Percentiles rank a stretch among this genome's conserved stretches.
These are phyloP conservation scores for Yarrowia galli DNA, from an alignment of 1,139 yeast genomes.

Conservation along the genomic window DNA sequence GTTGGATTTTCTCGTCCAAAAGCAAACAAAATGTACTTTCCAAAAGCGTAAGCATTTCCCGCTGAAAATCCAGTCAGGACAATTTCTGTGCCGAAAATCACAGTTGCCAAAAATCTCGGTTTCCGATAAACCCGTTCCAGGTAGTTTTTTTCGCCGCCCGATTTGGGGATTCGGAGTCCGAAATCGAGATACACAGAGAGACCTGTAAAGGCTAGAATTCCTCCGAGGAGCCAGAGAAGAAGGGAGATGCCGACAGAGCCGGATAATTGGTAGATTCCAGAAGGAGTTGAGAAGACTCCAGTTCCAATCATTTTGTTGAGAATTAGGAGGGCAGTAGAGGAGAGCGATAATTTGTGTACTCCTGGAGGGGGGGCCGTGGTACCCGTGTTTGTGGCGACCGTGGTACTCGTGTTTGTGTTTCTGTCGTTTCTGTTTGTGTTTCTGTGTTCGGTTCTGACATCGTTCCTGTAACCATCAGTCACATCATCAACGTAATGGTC, in stretches of 20 bases:
- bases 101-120: conserved; percentile 71
- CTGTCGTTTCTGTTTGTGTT: too few species aligned
- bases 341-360: conserved; percentile 18
- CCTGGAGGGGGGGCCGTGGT: too few species aligned
- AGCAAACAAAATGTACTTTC: conserved; percentile 64
- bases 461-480: background rate
- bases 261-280: conserved; percentile 66
- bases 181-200: conserved; percentile 77
- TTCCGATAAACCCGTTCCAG: conserved; percentile 69
- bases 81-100: conserved; percentile 69
- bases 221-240: conserved; percentile 75
- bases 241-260: conserved; percentile 79
- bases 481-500: conserved; percentile 25
- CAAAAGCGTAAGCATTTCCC: conserved; percentile 65
- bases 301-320: conserved; percentile 82
- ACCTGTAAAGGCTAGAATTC: conserved; percentile 73
- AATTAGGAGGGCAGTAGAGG: conserved; percentile 69
- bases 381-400: too few species aligned
- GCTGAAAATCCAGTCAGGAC: conserved; percentile 83
- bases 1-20: conserved; percentile 60
- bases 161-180: conserved; percentile 77
- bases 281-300: conserved; percentile 80
- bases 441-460: background rate
- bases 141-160: conserved; percentile 84
- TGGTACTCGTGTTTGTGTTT: too few species aligned